Evolutionary conservation across 208 protist genomes (phyloP).

Genomic region (Trypanosoma theileri): DNA sequence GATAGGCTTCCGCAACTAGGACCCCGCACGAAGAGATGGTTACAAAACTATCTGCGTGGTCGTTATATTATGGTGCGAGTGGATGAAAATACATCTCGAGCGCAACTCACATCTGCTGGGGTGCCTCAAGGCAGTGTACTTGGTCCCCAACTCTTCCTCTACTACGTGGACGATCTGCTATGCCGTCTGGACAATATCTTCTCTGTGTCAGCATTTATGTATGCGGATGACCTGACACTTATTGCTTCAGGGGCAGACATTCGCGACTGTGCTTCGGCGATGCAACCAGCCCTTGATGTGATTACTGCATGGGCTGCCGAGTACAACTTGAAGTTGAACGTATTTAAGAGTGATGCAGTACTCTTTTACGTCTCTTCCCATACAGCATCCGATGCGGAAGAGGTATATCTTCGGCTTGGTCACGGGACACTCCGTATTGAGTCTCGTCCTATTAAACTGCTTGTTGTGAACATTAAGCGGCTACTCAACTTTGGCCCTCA

Average conservation of each 20-base stretch:
- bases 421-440: background rate
- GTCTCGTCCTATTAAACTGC: background rate
- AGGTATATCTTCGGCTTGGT: background rate
- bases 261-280: background rate
- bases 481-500: background rate
- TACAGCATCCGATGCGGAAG: background rate
- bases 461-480: background rate
- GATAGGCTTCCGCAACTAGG: background rate
- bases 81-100: background rate
- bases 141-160: conserved; percentile 1
- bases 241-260: background rate
- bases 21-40: background rate
- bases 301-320: background rate
- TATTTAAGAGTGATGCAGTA: background rate
- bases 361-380: conserved; percentile 1
- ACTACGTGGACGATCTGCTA: conserved; percentile 1
- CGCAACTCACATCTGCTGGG: background rate
- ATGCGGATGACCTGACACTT: background rate
- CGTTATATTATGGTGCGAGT: background rate
- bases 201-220: background rate
- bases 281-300: background rate
- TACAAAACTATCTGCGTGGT: background rate
- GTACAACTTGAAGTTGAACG: background rate
- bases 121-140: conserved; percentile 1
- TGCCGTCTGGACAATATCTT: background rate